phyloP scores from a whole-genome alignment of 2,329 filamentous ascomycete species.

The Atkinsonella texensis region DNA sequence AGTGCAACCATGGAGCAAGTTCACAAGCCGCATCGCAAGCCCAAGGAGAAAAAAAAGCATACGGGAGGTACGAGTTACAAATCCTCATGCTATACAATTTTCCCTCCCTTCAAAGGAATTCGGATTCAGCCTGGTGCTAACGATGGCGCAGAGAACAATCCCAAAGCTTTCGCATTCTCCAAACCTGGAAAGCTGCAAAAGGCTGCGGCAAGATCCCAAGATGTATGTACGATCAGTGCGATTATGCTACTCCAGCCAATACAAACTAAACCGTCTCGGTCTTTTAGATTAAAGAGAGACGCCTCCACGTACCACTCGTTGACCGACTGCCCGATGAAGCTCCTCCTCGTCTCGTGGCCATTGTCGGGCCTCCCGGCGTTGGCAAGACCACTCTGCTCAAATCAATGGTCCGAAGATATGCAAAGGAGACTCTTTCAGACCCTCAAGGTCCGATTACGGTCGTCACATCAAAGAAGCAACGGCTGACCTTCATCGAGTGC shows the following conservation, averaged over 20 bases:
- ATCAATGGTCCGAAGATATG: conserved; percentile 84
- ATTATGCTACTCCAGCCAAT: neutral
- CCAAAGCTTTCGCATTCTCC: conserved; percentile 80
- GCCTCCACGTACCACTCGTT: conserved; percentile 90
- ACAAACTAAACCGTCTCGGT: neutral
- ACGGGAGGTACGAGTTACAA: conserved; percentile 38
- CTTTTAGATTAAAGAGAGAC: conserved; percentile 76
- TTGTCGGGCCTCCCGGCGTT: conserved; percentile 88
- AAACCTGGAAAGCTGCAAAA: conserved; percentile 70
- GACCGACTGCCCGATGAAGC: conserved; percentile 93
- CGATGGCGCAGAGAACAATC: conserved; percentile 51
- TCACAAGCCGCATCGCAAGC: conserved; percentile 74
- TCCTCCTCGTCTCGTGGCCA: conserved; percentile 81
- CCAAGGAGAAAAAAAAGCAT: conserved; percentile 72
- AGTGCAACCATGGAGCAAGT: conserved; percentile 56
- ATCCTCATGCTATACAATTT: neutral
- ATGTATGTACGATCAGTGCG: conserved; percentile 35
- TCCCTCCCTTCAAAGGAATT: no score
- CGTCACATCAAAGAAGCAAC: conserved; percentile 89
- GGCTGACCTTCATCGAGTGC: conserved; percentile 91
- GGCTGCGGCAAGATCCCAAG: conserved; percentile 59
- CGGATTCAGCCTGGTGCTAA: conserved; percentile 7
- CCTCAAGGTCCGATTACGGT: conserved; percentile 90
- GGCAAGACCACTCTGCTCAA: conserved; percentile 95
- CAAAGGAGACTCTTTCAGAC: conserved; percentile 85